These are phyloP conservation scores for Stagonosporopsis vannaccii DNA, from an alignment of 2,329 filamentous ascomycete species.

Conservation along the genomic window DNA sequence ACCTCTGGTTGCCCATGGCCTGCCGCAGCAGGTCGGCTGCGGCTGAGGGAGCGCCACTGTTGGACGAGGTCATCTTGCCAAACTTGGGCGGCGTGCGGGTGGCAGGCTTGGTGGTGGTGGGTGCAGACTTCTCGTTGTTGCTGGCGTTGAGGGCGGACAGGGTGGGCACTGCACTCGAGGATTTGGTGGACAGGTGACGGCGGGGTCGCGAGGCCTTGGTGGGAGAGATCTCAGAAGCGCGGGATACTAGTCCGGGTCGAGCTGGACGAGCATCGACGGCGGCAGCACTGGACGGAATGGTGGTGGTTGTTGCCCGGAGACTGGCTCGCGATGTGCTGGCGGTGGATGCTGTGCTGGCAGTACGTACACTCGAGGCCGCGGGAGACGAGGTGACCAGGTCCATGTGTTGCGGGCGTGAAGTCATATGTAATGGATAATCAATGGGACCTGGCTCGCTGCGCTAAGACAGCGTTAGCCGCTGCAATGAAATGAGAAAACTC, in stretches of 20 bases:
- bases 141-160: conserved; percentile 48
- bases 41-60: conserved; percentile 55
- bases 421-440: conserved; percentile 43
- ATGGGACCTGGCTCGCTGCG: conserved; percentile 36
- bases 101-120: conserved; percentile 23
- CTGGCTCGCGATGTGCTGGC: conserved; percentile 28
- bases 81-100: conserved; percentile 34
- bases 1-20: conserved; percentile 63
- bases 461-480: conserved; percentile 41
- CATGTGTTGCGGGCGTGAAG: conserved; percentile 38
- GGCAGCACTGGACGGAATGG: conserved; percentile 28
- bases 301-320: conserved; percentile 24
- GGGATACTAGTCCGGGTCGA: conserved; percentile 44
- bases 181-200: conserved; percentile 48
- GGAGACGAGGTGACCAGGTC: conserved; percentile 29
- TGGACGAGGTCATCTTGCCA: conserved; percentile 40
- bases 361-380: conserved; percentile 20
- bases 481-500: conserved; percentile 45
- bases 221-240: conserved; percentile 39
- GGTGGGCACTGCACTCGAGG: conserved; percentile 54
- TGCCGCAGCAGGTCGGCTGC: conserved; percentile 66
- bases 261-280: conserved; percentile 40
- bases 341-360: conserved; percentile 17
- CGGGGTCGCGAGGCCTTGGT: conserved; percentile 41
- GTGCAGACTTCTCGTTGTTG: conserved; percentile 34